Base-by-base conservation (phyloP, 176 grass and related monocot species). In the Pontederia crassipes region DNA sequence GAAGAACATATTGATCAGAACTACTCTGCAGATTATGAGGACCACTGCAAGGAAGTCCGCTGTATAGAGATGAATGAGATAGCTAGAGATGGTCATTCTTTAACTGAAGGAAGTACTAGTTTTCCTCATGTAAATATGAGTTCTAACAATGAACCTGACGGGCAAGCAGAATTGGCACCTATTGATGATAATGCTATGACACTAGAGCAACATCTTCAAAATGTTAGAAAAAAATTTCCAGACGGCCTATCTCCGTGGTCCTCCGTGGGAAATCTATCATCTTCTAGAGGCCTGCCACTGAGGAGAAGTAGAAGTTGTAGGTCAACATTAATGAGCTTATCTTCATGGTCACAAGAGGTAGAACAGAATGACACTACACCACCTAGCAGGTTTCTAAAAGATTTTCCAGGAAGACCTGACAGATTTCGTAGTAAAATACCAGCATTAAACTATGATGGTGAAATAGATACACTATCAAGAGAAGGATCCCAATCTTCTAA, bases 181-280 rank as follows among this genome's bases (percentile, higher is more conserved):
- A 15, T 46, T 11, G 61, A 62, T 53, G 55, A 28, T 58, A 72
- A 81, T 71, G 17, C 80, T 52, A 46, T 92, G 67, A 92, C 84
- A 59, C 71, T 98, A 50, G 93, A 92, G 69, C 84, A 92, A 50
- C 93, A 98, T 76, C 82, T 98, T 46, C 83, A 92, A 61, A 92
- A 85, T 76, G 81, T 88, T 28, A 88, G 52, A 57, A 98, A 85
- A 59, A 81, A 35, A 35, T 35, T 35, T 35, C 29, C 29, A 35
- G 29, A 35, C 4, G 18, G 8, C 2, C 7, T 9, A 55, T 55
- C 16, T 24, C 8, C 18, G 17, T 18, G 18, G 54, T 18, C 10
- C 16, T 10, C 12, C 4, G 16, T 17, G 54, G 18, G 17, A n/a
- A 55, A 17, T 9, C 16, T 17, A 17, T 15, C 54, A 24, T 15